Evolutionary conservation across 2,329 filamentous ascomycete species (phyloP), one percentile per base, ranked within the genome.

Genomic region (Beauveria sp.): DNA sequence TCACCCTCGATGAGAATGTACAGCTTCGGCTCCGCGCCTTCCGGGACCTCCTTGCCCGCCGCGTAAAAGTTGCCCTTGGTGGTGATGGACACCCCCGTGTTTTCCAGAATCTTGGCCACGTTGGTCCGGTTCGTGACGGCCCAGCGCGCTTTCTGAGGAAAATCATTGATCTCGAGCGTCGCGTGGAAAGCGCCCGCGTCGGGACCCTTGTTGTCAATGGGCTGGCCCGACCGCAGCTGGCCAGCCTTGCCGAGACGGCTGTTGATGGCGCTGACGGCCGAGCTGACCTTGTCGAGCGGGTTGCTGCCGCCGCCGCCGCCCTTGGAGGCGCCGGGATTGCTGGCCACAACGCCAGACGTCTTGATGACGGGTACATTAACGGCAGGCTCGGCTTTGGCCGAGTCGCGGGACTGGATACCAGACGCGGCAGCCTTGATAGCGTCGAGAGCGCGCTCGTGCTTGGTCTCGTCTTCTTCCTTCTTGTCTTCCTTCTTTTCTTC

Each of bases 1-100:
- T 99, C 95, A 47, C 95, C 95, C 73, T 99, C 95, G 62, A 99
- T 96, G 63, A 99, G 83, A 69, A 99, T 97, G 73, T 98, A 99
- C 68, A 99, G 79, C 79, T 98, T 98, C n/a, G 95, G 89, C 67
- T 92, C 87, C 60, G 87, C 89, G 42, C 85, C 86, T 0, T 87
- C 74, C 8, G 81, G 85, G 2, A 91, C 91, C 66, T 91, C 88
- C 72, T 96, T 96, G 66, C 92, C 93, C 1, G 86, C 70, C 1
- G 88, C 75, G 69, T 98, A 98, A 74, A 91, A 98, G 64, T 83
- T 95, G 66, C 95, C 95, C 79, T 99, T 99, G 50, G 92, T 97
- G 0, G 95, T 99, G 73, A 99, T 99, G 7, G 91, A 96, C 1
- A 93, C 96, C 46, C 92, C 93, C 0, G 93, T 97, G 10, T 90